A percentile compares a stretch with the other conserved stretches of the same genome.
These are phyloP conservation scores for Colletotrichum sp. DNA, from an alignment of 2,329 filamentous ascomycete species.

Conservation along the genomic window DNA sequence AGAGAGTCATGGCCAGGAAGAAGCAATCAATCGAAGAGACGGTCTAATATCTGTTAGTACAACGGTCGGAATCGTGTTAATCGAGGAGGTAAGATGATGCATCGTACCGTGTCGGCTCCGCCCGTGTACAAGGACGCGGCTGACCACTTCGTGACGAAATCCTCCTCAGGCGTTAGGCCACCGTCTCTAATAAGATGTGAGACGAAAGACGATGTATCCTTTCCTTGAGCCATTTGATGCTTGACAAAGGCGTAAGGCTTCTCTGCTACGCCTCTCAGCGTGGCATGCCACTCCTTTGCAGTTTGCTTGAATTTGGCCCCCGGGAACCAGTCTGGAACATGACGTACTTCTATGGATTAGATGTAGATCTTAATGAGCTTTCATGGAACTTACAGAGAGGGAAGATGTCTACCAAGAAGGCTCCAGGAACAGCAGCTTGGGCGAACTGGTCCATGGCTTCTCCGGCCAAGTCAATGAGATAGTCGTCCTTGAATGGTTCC, in stretches of 20 bases:
- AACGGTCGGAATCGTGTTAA: background rate
- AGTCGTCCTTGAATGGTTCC: slow-evolving; percentile 18
- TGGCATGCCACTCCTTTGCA: slow-evolving; percentile 7
- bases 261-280: background rate
- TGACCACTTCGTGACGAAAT: slow-evolving; percentile 8
- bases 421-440: slow-evolving; percentile 15
- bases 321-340: slow-evolving; percentile 21
- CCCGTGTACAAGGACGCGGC: slow-evolving; percentile 16
- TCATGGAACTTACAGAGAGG: slow-evolving; percentile 1
- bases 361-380: rapidly evolving
- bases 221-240: slow-evolving; percentile 14
- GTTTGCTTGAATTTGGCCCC: slow-evolving; percentile 18
- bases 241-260: slow-evolving; percentile 29
- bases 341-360: slow-evolving; percentile 26
- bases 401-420: slow-evolving; percentile 23
- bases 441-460: slow-evolving; percentile 16
- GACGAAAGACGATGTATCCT: slow-evolving; percentile 7
- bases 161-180: background rate
- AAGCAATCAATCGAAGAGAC: slow-evolving; percentile 42
- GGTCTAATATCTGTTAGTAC: slow-evolving; percentile 21
- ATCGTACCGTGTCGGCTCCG: slow-evolving; percentile 22
- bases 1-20: slow-evolving; percentile 51
- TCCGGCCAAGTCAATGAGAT: slow-evolving; percentile 16
- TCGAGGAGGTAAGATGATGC: background rate
- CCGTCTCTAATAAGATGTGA: background rate